These are phyloP conservation scores for Camellia japonica DNA, from an alignment of 148 eudicot genomes.

Conservation along the genomic window DNA sequence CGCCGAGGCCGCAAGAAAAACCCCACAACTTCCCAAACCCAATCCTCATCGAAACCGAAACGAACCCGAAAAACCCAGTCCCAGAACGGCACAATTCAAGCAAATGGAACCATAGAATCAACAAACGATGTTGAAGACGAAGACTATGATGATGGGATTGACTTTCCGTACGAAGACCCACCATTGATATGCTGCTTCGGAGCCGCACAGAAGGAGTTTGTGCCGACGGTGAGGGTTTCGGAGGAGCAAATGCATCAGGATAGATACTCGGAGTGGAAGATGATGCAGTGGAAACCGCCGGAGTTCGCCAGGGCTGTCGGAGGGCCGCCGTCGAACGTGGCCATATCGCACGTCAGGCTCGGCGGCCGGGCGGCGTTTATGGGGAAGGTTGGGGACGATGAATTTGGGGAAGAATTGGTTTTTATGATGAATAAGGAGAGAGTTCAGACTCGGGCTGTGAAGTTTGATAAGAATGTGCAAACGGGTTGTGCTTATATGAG, in stretches of 20 bases:
- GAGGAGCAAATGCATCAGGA: conserved; percentile 80
- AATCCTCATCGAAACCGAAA: conserved; percentile 18
- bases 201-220: conserved; percentile 73
- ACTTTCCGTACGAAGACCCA: conserved; percentile 63
- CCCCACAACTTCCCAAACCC: conserved; percentile 21
- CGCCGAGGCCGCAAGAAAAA: conserved; percentile 43
- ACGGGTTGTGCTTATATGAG: conserved; percentile 67
- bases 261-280: conserved; percentile 81
- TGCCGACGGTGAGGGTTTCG: conserved; percentile 71
- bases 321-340: conserved; percentile 82
- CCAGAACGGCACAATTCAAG: conserved; percentile 19
- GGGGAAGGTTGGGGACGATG: conserved; percentile 85
- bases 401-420: conserved; percentile 71
- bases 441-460: conserved; percentile 74
- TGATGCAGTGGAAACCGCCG: conserved; percentile 93
- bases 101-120: not conserved
- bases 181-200: conserved; percentile 89
- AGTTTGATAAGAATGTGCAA: conserved; percentile 45
- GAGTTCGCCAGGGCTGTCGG: conserved; percentile 80
- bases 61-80: conserved; percentile 24
- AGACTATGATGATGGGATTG: conserved; percentile 58
- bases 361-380: conserved; percentile 85
- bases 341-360: conserved; percentile 72
- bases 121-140: conserved; percentile 3
- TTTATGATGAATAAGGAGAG: conserved; percentile 66